Percentiles rank a stretch among this genome's conserved stretches.
Evolutionary conservation across 75 land plant genomes (phyloP).

Genomic region (Cunninghamia lanceolata): DNA sequence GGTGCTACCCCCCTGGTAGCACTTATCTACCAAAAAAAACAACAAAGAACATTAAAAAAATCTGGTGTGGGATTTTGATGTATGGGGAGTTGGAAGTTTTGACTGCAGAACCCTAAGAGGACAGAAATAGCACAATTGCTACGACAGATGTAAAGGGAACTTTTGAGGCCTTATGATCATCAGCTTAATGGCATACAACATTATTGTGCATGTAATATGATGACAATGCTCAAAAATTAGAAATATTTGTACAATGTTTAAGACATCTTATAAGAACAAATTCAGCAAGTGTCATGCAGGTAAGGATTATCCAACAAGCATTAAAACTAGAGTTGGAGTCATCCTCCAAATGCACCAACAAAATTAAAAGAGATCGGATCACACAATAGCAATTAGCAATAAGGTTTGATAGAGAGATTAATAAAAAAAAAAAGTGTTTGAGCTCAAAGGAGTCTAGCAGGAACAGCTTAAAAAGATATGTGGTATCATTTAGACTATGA

Average conservation of each 20-base stretch:
- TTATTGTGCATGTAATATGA: neutral
- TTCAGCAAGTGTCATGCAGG: neutral
- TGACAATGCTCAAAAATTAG: neutral
- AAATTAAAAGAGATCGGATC: neutral
- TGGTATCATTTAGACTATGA: neutral
- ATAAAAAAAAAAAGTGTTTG: neutral
- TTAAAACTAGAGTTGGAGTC: neutral
- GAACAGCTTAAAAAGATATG: neutral
- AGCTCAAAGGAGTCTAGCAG: neutral
- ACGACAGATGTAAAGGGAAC: too few relatives aligned
- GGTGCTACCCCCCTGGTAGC: too few relatives aligned
- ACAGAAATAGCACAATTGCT: neutral
- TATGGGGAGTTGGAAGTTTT: too few relatives aligned
- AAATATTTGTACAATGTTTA: neutral
- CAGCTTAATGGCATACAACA: neutral
- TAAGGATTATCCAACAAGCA: neutral
- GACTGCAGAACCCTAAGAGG: neutral
- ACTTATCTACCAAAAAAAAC: too few relatives aligned
- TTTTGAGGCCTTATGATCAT: neutral
- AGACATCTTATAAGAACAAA: neutral
- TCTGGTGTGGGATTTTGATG: neutral
- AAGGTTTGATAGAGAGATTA: neutral
- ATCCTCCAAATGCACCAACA: too few relatives aligned
- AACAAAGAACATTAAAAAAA: neutral
- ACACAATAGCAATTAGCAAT: neutral